Evolutionary conservation across 2,329 filamentous ascomycete genomes (phyloP).

Genomic region (Xylariomycetidae sp.): DNA sequence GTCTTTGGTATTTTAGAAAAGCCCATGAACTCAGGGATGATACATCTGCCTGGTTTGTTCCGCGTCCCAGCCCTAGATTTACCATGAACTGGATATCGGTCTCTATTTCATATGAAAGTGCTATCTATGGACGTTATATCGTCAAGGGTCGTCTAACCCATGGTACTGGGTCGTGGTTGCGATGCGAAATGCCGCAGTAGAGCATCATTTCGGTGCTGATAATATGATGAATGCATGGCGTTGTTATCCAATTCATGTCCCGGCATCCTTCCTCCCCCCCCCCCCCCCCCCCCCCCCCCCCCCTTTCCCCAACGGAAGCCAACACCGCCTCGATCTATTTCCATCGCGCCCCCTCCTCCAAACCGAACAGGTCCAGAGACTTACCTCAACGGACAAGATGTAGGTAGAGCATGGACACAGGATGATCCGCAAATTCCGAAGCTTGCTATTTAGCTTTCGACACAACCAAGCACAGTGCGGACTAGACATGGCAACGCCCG

Average conservation of each 20-base stretch:
- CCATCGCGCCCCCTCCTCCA: conserved; percentile 12
- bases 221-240: too few relatives aligned
- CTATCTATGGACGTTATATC: conserved; percentile 48
- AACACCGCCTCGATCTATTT: conserved; percentile 8
- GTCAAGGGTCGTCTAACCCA: too few relatives aligned
- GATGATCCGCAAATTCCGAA: conserved; percentile 16
- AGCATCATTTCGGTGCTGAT: too few relatives aligned
- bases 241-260: too few relatives aligned
- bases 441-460: conserved; percentile 12
- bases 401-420: conserved; percentile 13
- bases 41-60: conserved; percentile 50
- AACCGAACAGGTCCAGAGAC: too few relatives aligned
- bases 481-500: conserved; percentile 6
- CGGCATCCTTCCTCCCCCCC: too few relatives aligned
- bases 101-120: conserved; percentile 43
- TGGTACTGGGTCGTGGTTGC: conserved; percentile 12
- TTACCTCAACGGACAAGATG: too few relatives aligned
- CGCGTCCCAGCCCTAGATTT: conserved; percentile 61
- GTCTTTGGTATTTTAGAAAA: too few relatives aligned
- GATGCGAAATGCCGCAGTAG: conserved; percentile 8
- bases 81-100: conserved; percentile 61
- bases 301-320: conserved; percentile 12
- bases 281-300: too few relatives aligned
- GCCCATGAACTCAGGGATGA: conserved; percentile 18
- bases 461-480: conserved; percentile 9